phyloP scores from a whole-genome alignment of 2,329 filamentous ascomycete species.

The Beauveria medogensis region DNA sequence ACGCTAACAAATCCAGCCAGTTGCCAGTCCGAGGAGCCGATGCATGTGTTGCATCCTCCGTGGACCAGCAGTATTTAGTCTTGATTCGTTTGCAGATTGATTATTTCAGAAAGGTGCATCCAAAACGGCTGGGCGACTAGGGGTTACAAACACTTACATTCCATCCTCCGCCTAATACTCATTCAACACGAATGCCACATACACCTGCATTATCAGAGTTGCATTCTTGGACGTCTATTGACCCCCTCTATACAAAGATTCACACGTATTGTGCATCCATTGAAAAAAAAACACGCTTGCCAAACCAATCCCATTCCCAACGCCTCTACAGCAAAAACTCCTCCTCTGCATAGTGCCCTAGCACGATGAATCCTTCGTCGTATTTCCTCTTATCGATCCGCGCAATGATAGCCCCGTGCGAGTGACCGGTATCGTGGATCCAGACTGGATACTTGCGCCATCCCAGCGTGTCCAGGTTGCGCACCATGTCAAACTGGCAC shows the following conservation, averaged over 20 bases:
- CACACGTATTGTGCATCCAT: background rate
- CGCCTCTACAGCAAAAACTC: conserved; percentile 49
- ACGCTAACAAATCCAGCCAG: background rate
- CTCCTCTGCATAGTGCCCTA: conserved; percentile 71
- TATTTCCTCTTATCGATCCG: conserved; percentile 60
- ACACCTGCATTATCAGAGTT: background rate
- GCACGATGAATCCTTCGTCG: conserved; percentile 67
- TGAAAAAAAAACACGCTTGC: background rate
- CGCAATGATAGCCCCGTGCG: conserved; percentile 85
- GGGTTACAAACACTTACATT: too few species aligned
- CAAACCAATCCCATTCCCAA: background rate
- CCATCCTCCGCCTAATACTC: too few species aligned
- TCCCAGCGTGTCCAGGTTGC: conserved; percentile 58
- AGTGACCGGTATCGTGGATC: conserved; percentile 71
- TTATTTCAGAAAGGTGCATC: too few species aligned
- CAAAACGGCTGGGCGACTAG: too few species aligned
- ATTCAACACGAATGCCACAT: background rate
- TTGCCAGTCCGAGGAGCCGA: too few species aligned
- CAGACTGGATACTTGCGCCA: conserved; percentile 62
- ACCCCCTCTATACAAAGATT: background rate
- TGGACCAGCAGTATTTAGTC: too few species aligned
- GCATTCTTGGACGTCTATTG: background rate
- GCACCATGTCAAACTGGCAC: conserved; percentile 79
- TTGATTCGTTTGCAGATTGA: too few species aligned
- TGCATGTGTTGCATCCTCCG: background rate